phyloP scores from a whole-genome alignment of 140 eudicot species.

The Erigeron philadelphicus region DNA sequence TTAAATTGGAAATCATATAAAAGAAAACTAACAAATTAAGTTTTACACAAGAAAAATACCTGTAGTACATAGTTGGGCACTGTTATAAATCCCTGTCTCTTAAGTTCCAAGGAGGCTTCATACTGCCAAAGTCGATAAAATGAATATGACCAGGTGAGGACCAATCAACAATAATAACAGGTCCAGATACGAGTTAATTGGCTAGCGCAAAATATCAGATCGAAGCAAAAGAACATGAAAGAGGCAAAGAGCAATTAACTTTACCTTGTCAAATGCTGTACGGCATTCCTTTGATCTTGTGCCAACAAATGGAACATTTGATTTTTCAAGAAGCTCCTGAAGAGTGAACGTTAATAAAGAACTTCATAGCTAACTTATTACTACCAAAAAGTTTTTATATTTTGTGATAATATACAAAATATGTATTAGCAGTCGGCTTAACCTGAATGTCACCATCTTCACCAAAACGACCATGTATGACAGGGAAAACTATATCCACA shows the following conservation, averaged over 20 bases:
- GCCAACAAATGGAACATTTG: slow-evolving; percentile 84
- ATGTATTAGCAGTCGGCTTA: background rate
- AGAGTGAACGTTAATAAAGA: slow-evolving; percentile 17
- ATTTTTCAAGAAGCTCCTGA: slow-evolving; percentile 72
- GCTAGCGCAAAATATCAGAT: background rate
- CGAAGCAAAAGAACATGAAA: background rate
- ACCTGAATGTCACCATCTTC: slow-evolving; percentile 99
- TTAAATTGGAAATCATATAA: slow-evolving; percentile 8
- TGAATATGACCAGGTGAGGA: background rate
- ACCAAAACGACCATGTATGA: slow-evolving; percentile 91
- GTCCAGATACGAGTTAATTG: slow-evolving; percentile 12
- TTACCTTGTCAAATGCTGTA: slow-evolving; percentile 86
- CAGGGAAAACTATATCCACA: slow-evolving; percentile 92
- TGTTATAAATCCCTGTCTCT: slow-evolving; percentile 67
- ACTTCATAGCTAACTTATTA: background rate
- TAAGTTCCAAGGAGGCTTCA: slow-evolving; percentile 91
- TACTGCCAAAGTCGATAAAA: slow-evolving; percentile 42
- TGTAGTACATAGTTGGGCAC: slow-evolving; percentile 74
- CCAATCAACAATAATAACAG: slow-evolving; percentile 5
- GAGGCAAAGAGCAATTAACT: slow-evolving; percentile 6
- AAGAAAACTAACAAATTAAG: slow-evolving; percentile 6
- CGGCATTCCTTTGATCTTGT: slow-evolving; percentile 80
- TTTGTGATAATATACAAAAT: background rate
- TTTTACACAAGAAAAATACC: slow-evolving; percentile 32
- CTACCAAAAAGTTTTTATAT: background rate